Evolutionary conservation across 2,329 filamentous ascomycete species (phyloP), one percentile per base, ranked within the genome.

Genomic region (Penicillium sp.): DNA sequence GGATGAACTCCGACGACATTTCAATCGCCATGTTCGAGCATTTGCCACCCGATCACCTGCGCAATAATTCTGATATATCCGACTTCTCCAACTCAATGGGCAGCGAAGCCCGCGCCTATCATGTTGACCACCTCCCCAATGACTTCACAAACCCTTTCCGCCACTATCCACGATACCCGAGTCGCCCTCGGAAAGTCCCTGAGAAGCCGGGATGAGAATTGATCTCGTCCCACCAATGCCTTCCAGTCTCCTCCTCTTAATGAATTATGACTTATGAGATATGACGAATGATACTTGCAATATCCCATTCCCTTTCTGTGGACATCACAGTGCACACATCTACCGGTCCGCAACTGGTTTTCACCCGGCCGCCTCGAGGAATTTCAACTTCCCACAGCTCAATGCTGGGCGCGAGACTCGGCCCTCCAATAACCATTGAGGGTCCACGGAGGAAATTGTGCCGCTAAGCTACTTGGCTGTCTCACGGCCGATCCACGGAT

Each of bases 1-100:
- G 64, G 54, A 67, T 69, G 63, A 66, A 71, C 40, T 53, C 57
- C 8, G 68, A 71, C 14, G 68, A 65, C 35, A 55, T 71, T 36
- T 69, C 63, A 3, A 70, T 71, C 46, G 68, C 68, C 46, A 67
- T 70, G 62, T 71, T 71, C 47, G 68, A 64, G 52, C 67, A 71
- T 47, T 58, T 58, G 11, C 54, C 58, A 0, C 30, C 54, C 1
- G 49, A 50, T 2, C 56, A 61, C 14, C 53, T 48, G 8, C 60
- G 57, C 27, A 60, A 54, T 4, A 54, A 51, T 34, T 68, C 62
- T 9, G 58, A 65, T 6, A 46, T 57, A 27, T 65, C 62, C 6
- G 55, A 60, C n/a, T 59, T 63, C 2, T 67, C 62, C 6, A 56
- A 60, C 13, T 59, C 64, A 2, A 66, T 62, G 58, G 66, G 61